A percentile compares a stretch with the other conserved stretches of the same genome.
These are phyloP conservation scores for Viridothelium virens DNA, from an alignment of 495 filamentous ascomycete genomes.

Conservation along the genomic window DNA sequence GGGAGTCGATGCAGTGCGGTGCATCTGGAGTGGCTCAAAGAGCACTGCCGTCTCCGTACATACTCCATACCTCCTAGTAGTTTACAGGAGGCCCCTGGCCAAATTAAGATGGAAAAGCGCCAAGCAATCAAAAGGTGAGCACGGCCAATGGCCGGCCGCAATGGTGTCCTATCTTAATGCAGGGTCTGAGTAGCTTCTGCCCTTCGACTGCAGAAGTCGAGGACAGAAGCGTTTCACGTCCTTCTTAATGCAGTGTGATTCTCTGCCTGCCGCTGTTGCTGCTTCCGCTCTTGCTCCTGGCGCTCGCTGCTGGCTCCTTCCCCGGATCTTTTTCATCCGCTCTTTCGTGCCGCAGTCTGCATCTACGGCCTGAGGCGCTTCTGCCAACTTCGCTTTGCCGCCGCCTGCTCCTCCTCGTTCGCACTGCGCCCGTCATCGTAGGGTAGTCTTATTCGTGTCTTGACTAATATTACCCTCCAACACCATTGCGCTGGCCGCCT, in stretches of 20 bases:
- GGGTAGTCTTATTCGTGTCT: neutral
- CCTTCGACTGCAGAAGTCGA: neutral
- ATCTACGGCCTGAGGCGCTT: neutral
- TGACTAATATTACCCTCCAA: neutral
- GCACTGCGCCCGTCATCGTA: neutral
- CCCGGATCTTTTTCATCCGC: conserved; percentile 6
- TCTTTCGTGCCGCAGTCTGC: neutral
- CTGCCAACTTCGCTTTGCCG: neutral
- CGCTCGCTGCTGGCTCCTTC: neutral
- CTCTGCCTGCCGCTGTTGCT: neutral
- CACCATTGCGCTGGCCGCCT: neutral
- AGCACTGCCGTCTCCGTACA: no score
- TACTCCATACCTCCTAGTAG: no score
- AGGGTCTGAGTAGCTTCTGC: conserved; percentile 7
- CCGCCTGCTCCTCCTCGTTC: neutral
- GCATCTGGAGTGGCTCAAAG: neutral
- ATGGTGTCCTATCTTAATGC: neutral
- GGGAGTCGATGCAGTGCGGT: neutral
- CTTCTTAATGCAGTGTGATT: conserved; percentile 10
- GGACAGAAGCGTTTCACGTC: conserved; percentile 11
- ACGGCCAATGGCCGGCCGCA: neutral
- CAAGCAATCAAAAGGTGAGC: conserved; percentile 2
- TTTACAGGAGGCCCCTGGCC: neutral
- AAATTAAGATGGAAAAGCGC: neutral
- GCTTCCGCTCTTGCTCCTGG: neutral